Conservation (phyloP, 176 grass and related monocot species). For the Zoysia japonica region DNA sequence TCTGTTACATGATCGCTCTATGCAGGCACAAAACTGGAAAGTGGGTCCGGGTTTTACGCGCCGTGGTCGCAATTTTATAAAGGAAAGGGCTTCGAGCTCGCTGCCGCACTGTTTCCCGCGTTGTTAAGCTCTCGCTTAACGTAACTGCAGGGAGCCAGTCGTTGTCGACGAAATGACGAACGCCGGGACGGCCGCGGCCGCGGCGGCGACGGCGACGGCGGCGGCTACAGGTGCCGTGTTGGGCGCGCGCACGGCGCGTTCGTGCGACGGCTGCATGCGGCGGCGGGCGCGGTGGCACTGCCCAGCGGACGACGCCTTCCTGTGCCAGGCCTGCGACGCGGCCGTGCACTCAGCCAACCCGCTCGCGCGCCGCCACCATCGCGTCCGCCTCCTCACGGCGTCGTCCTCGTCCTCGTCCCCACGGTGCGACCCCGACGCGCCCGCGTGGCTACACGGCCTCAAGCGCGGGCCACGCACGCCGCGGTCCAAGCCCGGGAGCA, state of each 20-base stretch:
- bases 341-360: constrained; percentile 88
- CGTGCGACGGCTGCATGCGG: constrained; percentile 80
- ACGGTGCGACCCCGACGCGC: constrained; percentile 35
- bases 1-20: background rate
- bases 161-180: constrained; percentile 42
- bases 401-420: constrained; percentile 31
- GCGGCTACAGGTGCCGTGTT: constrained; percentile 41
- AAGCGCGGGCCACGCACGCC: constrained; percentile 78
- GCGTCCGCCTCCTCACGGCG: constrained; percentile 52
- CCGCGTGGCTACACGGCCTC: constrained; percentile 67
- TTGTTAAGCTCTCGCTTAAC: constrained; percentile 40
- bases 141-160: background rate
- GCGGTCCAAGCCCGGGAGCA: constrained; percentile 56
- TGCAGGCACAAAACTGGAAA: background rate
- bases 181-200: constrained; percentile 24
- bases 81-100: constrained; percentile 28
- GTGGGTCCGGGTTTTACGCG: background rate
- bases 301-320: constrained; percentile 72
- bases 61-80: constrained; percentile 33
- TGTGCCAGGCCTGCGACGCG: constrained; percentile 77
- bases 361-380: constrained; percentile 78
- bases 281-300: constrained; percentile 81
- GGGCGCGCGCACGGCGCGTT: constrained; percentile 62
- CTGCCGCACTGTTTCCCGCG: constrained; percentile 24
- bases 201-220: no score